Conservation (phyloP, 345 rosid species). For the Camelina hispida region DNA sequence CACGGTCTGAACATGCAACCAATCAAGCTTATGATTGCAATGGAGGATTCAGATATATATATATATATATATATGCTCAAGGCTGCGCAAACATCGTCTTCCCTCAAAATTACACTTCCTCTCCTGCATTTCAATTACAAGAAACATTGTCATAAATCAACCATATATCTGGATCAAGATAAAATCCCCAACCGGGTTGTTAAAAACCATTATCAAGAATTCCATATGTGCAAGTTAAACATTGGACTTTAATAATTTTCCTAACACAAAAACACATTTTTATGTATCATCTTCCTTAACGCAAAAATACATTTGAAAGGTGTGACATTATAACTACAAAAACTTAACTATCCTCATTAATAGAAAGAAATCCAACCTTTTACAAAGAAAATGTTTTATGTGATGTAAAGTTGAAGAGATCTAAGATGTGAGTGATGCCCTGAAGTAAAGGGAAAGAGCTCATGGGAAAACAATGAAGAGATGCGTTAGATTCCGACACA, state of each 20-base stretch:
- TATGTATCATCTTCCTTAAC: neutral
- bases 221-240: conserved; percentile 10
- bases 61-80: conserved; percentile 5
- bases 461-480: conserved; percentile 39
- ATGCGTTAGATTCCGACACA: conserved; percentile 44
- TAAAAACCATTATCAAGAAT: neutral
- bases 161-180: conserved; percentile 9
- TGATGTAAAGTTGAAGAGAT: conserved; percentile 8
- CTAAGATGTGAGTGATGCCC: conserved; percentile 32
- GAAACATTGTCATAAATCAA: conserved; percentile 14
- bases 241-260: too few species aligned
- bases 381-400: neutral
- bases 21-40: neutral
- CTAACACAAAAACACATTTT: neutral
- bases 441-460: conserved; percentile 25
- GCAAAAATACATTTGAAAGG: neutral
- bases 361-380: neutral
- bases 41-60: conserved; percentile 6
- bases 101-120: conserved; percentile 20
- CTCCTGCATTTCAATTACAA: conserved; percentile 31
- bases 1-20: neutral
- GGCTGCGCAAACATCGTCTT: neutral
- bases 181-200: neutral
- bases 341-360: neutral
- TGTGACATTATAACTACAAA: neutral